Conservation (phyloP, 148 eudicot genomes). For the Dianthus caryophyllus region DNA sequence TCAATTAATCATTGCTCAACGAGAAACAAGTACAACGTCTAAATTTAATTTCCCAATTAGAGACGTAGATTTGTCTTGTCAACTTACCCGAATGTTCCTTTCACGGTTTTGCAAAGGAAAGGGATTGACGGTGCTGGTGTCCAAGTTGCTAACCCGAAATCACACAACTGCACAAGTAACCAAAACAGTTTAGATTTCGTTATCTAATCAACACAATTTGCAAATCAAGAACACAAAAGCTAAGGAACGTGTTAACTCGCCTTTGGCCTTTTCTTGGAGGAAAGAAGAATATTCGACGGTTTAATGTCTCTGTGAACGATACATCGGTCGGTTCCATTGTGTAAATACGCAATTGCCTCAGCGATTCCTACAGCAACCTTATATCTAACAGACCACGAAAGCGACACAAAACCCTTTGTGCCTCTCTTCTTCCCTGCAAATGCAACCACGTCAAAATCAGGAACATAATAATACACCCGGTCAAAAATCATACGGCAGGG, state of each 20-base stretch:
- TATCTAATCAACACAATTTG: no score
- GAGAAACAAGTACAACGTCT: not conserved
- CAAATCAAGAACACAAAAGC: not conserved
- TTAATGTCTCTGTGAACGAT: conserved; percentile 98
- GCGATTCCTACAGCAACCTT: conserved; percentile 87
- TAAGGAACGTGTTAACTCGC: conserved; percentile 35
- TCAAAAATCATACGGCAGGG: conserved; percentile 4
- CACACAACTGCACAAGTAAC: conserved; percentile 65
- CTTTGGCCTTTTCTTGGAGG: conserved; percentile 84
- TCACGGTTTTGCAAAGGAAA: conserved; percentile 97
- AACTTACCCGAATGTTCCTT: conserved; percentile 97
- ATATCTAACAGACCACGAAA: conserved; percentile 82
- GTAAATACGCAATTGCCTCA: conserved; percentile 82
- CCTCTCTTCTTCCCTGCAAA: conserved; percentile 70
- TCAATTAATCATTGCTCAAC: not conserved
- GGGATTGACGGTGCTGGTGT: conserved; percentile 92
- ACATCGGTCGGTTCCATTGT: conserved; percentile 88
- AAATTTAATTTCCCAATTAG: not conserved
- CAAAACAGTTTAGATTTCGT: conserved; percentile 19
- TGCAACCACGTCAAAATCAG: conserved; percentile 10
- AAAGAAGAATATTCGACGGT: conserved; percentile 93
- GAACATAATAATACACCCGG: conserved; percentile 3
- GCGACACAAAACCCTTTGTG: conserved; percentile 56
- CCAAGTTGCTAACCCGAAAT: conserved; percentile 97
- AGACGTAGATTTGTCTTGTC: not conserved